Evolutionary conservation across 2,329 filamentous ascomycete genomes (phyloP).

Genomic region (Emydomyces testavorans): DNA sequence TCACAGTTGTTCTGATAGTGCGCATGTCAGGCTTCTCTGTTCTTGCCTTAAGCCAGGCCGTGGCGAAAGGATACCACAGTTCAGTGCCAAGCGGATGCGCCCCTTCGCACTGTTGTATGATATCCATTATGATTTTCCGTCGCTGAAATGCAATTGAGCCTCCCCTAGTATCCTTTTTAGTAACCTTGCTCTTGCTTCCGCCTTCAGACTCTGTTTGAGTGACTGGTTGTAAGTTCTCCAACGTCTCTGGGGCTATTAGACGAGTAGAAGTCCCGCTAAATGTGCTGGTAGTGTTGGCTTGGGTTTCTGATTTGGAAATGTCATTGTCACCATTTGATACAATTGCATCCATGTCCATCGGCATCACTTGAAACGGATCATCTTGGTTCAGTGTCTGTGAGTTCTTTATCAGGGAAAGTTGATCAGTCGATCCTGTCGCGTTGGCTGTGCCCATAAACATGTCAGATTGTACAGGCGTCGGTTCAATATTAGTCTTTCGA

Average conservation of each 20-base stretch:
- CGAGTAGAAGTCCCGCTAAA: not conserved
- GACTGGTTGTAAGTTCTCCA: not conserved
- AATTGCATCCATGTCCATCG: not conserved
- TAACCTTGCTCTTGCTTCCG: not conserved
- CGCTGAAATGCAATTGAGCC: constrained; percentile 38
- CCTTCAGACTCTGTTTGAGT: not conserved
- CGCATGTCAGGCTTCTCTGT: constrained; percentile 41
- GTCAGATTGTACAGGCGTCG: too few species aligned
- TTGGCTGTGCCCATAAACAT: too few species aligned
- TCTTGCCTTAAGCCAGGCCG: constrained; percentile 40
- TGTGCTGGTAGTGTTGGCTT: not conserved
- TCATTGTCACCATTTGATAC: not conserved
- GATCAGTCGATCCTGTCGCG: too few species aligned
- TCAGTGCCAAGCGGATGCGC: constrained; percentile 46
- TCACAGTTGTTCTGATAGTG: constrained; percentile 42
- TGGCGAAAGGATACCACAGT: constrained; percentile 44
- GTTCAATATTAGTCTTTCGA: too few species aligned
- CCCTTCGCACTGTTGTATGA: constrained; percentile 44
- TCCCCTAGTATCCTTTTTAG: constrained; percentile 17
- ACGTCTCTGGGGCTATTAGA: not conserved
- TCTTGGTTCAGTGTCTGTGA: constrained; percentile 1
- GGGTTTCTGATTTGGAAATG: not conserved
- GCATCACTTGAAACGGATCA: not conserved
- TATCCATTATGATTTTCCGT: constrained; percentile 43
- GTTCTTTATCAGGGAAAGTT: not conserved